Base-by-base conservation (phyloP, 192 early-diverging fungal genomes). In the Chytriomyces confervae region DNA sequence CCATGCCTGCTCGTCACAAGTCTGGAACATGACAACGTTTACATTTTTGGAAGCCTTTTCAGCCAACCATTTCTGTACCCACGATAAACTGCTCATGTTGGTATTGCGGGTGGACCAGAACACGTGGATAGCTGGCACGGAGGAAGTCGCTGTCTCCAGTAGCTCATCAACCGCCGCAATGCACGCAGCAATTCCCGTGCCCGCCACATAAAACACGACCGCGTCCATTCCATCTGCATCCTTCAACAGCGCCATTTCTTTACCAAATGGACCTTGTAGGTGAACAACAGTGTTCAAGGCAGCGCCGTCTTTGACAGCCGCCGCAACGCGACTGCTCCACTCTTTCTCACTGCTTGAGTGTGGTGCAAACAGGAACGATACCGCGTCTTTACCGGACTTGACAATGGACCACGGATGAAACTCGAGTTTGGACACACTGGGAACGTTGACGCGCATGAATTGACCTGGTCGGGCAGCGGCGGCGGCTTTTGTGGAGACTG, bases 401-500 rank as follows among this genome's bases (percentile, higher is more conserved):
- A 91, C 89, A 64, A 95, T 86, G 0, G 91, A 93, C 78, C 93
- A 91, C n/a, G 94, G 91, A 66, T 95, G 94, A 91, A 89, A 95
- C 77, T 95, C 88, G 75, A 90, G 82, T 7, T 81, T 77, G 6
- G 93, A 91, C n/a, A 93, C 85, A 24, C 89, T 85, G 3, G 94
- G 94, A 43, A 91, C 89, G 81, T 86, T 86, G 46, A 95, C 75
- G 60, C 89, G 92, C 57, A 95, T 85, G 79, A 91, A 94, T 76
- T 95, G 93, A n/a, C 93, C 93, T 27, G 92, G 89, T 0, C 43
- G 20, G 60, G 49, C 68, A 18, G 8, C 50, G 29, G 61, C 72
- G 43, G 72, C 60, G 61, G 60, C 36, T 0, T 82, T 61, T 90
- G 91, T 62, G 92, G 87, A 46, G 89, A 84, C 80, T 88, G 90